These are phyloP conservation scores for Colletotrichum australisinense DNA, from an alignment of 2,329 filamentous ascomycete species.

Conservation along the genomic window DNA sequence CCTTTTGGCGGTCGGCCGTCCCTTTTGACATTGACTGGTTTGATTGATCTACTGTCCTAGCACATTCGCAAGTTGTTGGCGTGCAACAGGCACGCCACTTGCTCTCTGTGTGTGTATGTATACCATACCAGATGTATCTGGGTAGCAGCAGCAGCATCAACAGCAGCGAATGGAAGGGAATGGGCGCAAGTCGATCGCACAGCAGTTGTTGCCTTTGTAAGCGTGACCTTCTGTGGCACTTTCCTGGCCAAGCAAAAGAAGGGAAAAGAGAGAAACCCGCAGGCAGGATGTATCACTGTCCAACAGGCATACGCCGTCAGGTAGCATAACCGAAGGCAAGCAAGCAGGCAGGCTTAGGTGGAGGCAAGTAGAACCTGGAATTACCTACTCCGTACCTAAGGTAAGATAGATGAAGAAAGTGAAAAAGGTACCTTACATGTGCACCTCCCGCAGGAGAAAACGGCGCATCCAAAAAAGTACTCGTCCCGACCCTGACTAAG, in stretches of 20 bases:
- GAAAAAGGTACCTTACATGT: neutral
- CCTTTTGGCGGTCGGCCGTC: constrained; percentile 19
- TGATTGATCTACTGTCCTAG: neutral
- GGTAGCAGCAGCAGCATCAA: too few relatives aligned
- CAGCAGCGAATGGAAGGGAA: too few relatives aligned
- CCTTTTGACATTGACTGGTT: constrained; percentile 21
- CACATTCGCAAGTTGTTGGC: neutral
- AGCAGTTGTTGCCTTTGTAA: neutral
- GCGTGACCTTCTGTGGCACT: neutral
- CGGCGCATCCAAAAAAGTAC: neutral
- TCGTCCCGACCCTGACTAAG: neutral
- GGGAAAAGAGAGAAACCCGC: too few relatives aligned
- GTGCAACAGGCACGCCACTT: neutral
- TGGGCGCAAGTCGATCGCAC: neutral
- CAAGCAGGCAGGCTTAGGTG: neutral
- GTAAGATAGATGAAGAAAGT: neutral
- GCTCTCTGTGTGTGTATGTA: neutral
- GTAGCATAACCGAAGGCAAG: too few relatives aligned
- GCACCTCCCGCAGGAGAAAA: neutral
- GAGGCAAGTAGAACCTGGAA: neutral
- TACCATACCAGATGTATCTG: neutral
- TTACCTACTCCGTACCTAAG: too few relatives aligned
- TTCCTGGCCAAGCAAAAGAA: neutral
- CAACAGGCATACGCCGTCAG: neutral
- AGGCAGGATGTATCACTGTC: neutral